Evolutionary conservation across 768 basidiomycete species (phyloP).

Genomic region (Russula emetica): DNA sequence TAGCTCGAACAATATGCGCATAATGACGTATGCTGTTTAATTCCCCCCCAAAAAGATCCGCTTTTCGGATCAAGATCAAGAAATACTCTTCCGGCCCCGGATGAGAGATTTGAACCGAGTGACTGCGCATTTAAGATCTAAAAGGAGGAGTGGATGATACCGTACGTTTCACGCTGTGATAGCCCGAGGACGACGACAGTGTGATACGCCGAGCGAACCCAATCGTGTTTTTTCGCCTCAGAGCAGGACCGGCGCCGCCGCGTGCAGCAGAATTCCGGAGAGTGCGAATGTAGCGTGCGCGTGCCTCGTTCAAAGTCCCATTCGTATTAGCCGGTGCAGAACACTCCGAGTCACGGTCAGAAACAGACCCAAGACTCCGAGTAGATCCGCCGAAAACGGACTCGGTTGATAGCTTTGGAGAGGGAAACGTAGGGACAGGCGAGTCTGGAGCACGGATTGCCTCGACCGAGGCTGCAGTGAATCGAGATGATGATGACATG

Average conservation of each 20-base stretch:
- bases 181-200: background rate
- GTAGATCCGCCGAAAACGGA: conserved; percentile 21
- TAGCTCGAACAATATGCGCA: too few species aligned
- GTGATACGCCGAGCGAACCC: background rate
- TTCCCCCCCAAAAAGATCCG: too few species aligned
- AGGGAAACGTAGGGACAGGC: conserved; percentile 20
- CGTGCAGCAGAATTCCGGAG: background rate
- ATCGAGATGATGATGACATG: conserved; percentile 4
- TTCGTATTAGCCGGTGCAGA: background rate
- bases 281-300: too few species aligned
- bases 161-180: background rate
- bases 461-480: conserved; percentile 18
- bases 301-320: too few species aligned
- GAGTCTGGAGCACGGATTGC: conserved; percentile 27
- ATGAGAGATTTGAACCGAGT: background rate
- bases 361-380: conserved; percentile 14
- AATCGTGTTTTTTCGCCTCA: conserved; percentile 10
- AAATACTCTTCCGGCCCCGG: too few species aligned
- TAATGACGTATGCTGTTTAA: too few species aligned
- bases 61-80: too few species aligned
- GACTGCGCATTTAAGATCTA: background rate
- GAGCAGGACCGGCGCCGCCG: background rate
- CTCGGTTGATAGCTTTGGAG: conserved; percentile 18
- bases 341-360: background rate
- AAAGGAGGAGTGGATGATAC: background rate